Conservation (phyloP, 441 rosid genomes). For the Adansonia grandidieri region DNA sequence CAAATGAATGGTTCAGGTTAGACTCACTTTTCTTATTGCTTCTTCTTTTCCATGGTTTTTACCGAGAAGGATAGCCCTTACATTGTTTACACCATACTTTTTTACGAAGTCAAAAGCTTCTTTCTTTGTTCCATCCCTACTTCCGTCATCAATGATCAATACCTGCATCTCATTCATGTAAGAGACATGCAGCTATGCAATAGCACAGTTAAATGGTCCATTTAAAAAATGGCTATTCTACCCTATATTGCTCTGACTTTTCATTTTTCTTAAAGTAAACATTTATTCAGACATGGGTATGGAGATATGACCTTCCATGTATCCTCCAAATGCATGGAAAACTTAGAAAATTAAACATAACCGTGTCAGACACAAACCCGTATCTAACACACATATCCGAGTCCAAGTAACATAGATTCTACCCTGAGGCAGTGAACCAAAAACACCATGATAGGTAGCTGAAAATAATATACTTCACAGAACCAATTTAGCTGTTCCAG, state of each 20-base stretch:
- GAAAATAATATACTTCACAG: neutral
- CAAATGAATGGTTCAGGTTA: conserved; percentile 28
- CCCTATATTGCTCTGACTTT: neutral
- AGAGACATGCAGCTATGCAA: conserved; percentile 4
- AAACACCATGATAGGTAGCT: neutral
- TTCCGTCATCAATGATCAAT: conserved; percentile 92
- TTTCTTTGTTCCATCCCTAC: conserved; percentile 78
- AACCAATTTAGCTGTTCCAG: conserved; percentile 1
- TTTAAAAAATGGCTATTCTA: neutral
- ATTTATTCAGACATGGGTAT: no score
- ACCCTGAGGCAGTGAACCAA: conserved; percentile 10
- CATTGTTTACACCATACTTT: conserved; percentile 69
- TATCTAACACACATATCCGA: no score
- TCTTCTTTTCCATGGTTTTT: conserved; percentile 97
- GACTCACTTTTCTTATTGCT: conserved; percentile 94
- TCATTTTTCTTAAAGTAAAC: no score
- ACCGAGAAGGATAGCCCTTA: conserved; percentile 86
- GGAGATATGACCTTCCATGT: no score
- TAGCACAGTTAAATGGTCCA: neutral
- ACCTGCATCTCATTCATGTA: conserved; percentile 49
- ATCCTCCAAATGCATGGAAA: no score
- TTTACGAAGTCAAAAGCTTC: conserved; percentile 76
- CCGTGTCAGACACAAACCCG: no score
- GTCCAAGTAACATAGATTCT: neutral
- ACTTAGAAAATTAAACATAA: no score